A percentile compares a stretch with the other conserved stretches of the same genome.
phyloP scores from a whole-genome alignment of 2,329 filamentous ascomycete species.

The Botryotinia convoluta region DNA sequence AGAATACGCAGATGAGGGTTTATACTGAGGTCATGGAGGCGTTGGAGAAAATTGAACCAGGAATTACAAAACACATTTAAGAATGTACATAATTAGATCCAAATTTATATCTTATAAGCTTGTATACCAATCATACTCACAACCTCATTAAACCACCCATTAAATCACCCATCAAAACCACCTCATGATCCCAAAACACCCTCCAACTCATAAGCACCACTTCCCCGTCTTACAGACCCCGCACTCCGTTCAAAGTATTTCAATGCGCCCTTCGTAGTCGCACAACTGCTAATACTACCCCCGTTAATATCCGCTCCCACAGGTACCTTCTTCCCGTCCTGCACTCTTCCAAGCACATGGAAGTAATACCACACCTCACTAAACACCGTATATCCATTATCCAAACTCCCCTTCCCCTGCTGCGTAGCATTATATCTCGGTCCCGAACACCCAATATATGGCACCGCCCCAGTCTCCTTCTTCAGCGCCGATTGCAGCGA shows the following conservation, averaged over 20 bases:
- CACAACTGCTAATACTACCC: conserved; percentile 53
- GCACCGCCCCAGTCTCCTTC: conserved; percentile 50
- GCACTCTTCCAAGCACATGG: conserved; percentile 57
- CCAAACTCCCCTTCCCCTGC: conserved; percentile 52
- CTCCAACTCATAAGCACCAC: conserved; percentile 7
- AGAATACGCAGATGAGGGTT: conserved; percentile 39
- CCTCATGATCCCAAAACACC: neutral
- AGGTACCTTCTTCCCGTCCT: conserved; percentile 42
- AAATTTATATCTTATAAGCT: neutral
- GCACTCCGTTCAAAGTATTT: conserved; percentile 52
- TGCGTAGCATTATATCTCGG: conserved; percentile 59
- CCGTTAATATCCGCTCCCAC: conserved; percentile 45
- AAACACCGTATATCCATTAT: conserved; percentile 56
- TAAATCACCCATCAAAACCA: neutral
- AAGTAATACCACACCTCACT: conserved; percentile 67
- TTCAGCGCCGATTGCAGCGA: conserved; percentile 52
- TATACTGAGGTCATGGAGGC: conserved; percentile 46
- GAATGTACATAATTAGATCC: neutral
- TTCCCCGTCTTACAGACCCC: conserved; percentile 2
- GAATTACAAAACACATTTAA: conserved; percentile 34
- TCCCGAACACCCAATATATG: conserved; percentile 61
- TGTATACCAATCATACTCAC: neutral
- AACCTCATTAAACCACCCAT: neutral
- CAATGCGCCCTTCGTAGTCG: conserved; percentile 51
- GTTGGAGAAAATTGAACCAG: conserved; percentile 45